Percentiles rank a stretch among this genome's conserved stretches.
Evolutionary conservation across 768 basidiomycete species (phyloP).

Genomic region (Amanita phalloides): DNA sequence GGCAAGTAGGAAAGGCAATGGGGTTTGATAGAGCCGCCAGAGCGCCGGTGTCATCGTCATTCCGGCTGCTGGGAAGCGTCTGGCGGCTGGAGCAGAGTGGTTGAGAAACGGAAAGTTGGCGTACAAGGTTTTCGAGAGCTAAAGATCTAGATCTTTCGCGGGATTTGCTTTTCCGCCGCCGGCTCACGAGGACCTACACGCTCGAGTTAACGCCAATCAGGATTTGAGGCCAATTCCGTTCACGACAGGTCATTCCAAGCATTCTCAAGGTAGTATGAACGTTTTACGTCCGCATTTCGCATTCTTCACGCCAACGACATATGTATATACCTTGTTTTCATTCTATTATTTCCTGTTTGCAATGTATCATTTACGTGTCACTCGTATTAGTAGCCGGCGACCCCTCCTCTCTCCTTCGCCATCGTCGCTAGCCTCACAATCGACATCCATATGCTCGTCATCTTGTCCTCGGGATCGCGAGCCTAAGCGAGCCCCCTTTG

Average conservation of each 20-base stretch:
- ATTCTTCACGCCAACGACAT: not conserved
- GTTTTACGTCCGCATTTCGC: not conserved
- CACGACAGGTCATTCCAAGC: not conserved
- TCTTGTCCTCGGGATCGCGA: not conserved
- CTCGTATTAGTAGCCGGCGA: too few relatives aligned
- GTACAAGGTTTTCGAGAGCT: conserved; percentile 72
- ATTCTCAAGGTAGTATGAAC: not conserved
- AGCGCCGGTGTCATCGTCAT: conserved; percentile 57
- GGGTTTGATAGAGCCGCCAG: conserved; percentile 39
- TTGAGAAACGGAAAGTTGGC: conserved; percentile 46
- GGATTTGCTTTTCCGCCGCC: not conserved
- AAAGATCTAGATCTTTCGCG: conserved; percentile 34
- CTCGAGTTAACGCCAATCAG: not conserved
- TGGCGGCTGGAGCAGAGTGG: conserved; percentile 29
- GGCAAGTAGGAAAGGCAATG: conserved; percentile 36
- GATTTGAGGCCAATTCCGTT: not conserved
- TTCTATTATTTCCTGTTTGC: not conserved
- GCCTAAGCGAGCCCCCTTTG: conserved; percentile 2
- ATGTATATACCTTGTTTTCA: not conserved
- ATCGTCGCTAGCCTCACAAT: conserved; percentile 8
- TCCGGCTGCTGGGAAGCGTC: conserved; percentile 52
- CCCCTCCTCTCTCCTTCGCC: conserved; percentile 8
- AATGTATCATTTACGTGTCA: too few relatives aligned
- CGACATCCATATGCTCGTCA: conserved; percentile 9
- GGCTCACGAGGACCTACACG: not conserved